Base-by-base conservation (phyloP, 306 rosid genomes). In the Pachyrhizus erosus region DNA sequence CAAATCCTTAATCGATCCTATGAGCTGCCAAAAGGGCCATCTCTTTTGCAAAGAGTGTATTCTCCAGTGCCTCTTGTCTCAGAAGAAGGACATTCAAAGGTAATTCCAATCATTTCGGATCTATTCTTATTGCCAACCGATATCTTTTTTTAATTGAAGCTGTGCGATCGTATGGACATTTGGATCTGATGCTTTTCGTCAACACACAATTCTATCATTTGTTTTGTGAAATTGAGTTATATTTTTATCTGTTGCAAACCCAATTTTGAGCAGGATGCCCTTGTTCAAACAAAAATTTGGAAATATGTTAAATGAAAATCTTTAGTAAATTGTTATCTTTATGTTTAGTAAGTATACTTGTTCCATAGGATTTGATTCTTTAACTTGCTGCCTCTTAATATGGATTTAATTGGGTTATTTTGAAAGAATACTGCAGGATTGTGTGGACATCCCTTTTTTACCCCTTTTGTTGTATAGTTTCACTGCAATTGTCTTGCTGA, bases 41-140 rank as follows among this genome's bases (percentile, higher is more conserved):
- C 91, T 91, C 64, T 93, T 90, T 48, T 96, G 99, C 64, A 96
- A 92, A 77, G 98, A 94, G 71, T 96, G 99, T 81, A 96, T 96
- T 81, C 89, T 93, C 61, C 88, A 93, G 69, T 96, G 97, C 86
- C 84, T 96, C 71, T 89, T 96, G 73, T 66, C 98, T 76, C 99
- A 93, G 93, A 96, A 93, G 91, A 92, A 94, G 79, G 97, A 96
- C 74, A 93, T 91, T 87, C 97, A 96, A 40, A 90, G 99, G 99
- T 96, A 57, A 5, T 2, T 23, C 1, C 31, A 20, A 23, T 57
- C 33, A 31, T 27, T 45, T 46, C 11, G 7, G 10, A 15, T 46
- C 3, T 70, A 9, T 39, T 37, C 21, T n/a, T 1, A 67, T 39
- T 70, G 60, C 37, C 42, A 7, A 14, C 5, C 2, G 14, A 46